Evolutionary conservation across 2,329 filamentous ascomycete genomes (phyloP), one percentile per base, ranked within the genome.

Genomic region (Fusarium austroafricanum): DNA sequence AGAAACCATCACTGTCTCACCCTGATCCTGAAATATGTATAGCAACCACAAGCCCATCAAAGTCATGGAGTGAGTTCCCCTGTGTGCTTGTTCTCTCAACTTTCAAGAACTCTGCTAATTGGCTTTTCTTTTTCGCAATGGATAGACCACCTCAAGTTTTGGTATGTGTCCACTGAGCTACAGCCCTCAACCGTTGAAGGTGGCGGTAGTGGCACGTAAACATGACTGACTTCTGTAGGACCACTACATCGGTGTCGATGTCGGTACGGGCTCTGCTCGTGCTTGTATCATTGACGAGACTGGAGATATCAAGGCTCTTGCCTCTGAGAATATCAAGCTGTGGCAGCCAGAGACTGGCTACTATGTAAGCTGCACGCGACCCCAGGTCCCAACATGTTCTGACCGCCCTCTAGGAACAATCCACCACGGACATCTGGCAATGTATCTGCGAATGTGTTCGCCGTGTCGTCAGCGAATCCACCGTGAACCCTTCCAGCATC

Each of bases 371-470:
- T 49, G 18, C n/a, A 35, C 38, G 8, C 20, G 33, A 37, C 18
- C 14, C 18, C 18, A 12, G 10, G 4, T 5, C 9, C 7, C 21
- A 6, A 11, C 39, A 18, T 26, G 2, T 23, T 45, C 62, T 76
- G 12, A 72, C 47, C 26, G 10, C 23, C 26, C 6, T 39, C 18
- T 60, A 83, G 94, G 96, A 99, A 83, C 96, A 99, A 95, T 98
- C 95, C 17, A 98, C 96, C 0, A 92, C 90, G 50, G 93, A 99
- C 79, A 99, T 99, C 76, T 99, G 96, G 96, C 87, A 89, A 68
- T 95, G 93, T 80, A 97, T 99, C 77, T 97, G 94, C 82, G 86
- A 89, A 63, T 96, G 93, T 40, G 93, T 97, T 37, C 91, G 94
- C 74, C 87, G 90, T 52, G 93, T 94, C 43, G 87, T 98, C 74